Base-by-base conservation (phyloP, 2,329 filamentous ascomycete species). In the Cladophialophora carrionii region DNA sequence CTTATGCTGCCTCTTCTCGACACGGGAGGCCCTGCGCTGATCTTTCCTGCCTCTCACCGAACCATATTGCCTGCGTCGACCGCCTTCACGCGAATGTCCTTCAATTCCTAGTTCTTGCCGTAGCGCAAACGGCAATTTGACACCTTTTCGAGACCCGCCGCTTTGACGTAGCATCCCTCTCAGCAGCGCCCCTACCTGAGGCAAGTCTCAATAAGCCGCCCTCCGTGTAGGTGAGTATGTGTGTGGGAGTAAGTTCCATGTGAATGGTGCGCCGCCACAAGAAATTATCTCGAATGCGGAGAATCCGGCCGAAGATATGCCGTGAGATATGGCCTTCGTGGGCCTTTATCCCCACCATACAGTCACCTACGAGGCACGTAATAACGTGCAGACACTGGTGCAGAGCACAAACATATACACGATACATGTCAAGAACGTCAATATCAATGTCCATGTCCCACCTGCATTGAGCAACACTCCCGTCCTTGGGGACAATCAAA, bases 1-100 rank as follows among this genome's bases (percentile, higher is more conserved):
- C 9, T 51, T 51, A 26, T 61, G 67, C 55, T 75, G 76, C 75
- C 85, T 89, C 75, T 87, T 90, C 71, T 85, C 81, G 24, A 81
- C 78, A 61, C 90, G 83, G 71, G 90, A 86, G 17, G 84, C 84
- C 74, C 88, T 91, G 62, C 90, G 84, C 64, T 85, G 83, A 61
- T 90, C 87, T 78, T 90, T 90, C 70, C 88, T 83, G 53, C 73
- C 70, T 32, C 70, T 67, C 26, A 75, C 63, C 32, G 60, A 43
- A 31, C 67, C 67, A 57, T 65, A 46, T 14, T 49, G 55, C 49
- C 64, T 53, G 20, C 66, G 71, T 24, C 73, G 29, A 3, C 52
- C n/a, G 14, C 29, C 26, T 4, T 29, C 14, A 54, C 73, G 72
- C 66, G 74, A 73, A 67, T 17, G 73, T 9, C 20, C 14, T 6